These are phyloP conservation scores for Tylopilus felleus DNA, from an alignment of 768 basidiomycete genomes.

Conservation along the genomic window DNA sequence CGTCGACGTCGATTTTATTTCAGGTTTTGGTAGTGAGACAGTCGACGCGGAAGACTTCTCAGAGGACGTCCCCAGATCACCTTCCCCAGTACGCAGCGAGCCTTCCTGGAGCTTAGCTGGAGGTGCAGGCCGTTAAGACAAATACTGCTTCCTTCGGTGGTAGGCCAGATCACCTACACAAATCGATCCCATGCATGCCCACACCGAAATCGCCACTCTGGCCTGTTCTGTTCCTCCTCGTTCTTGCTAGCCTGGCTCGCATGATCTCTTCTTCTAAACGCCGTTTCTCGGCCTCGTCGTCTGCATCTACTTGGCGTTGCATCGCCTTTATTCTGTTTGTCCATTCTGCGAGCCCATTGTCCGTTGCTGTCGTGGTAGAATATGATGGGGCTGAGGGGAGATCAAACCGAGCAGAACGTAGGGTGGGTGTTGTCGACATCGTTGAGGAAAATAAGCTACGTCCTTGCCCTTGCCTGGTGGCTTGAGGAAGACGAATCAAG, in stretches of 20 bases:
- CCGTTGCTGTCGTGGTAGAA: slow-evolving; percentile 35
- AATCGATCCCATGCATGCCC: slow-evolving; percentile 34
- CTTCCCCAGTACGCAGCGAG: slow-evolving; percentile 3
- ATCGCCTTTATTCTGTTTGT: slow-evolving; percentile 74
- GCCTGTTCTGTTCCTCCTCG: slow-evolving; percentile 35
- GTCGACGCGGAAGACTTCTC: slow-evolving; percentile 6
- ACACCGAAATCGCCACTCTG: slow-evolving; percentile 38
- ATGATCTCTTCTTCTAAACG: slow-evolving; percentile 58
- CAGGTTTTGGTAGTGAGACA: slow-evolving; percentile 10
- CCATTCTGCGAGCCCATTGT: slow-evolving; percentile 76
- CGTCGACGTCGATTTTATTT: slow-evolving; percentile 8
- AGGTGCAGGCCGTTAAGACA: slow-evolving; percentile 1
- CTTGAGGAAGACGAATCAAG: neutral
- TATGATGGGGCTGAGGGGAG: slow-evolving; percentile 32
- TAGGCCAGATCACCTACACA: slow-evolving; percentile 27
- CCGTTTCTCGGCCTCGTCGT: slow-evolving; percentile 74
- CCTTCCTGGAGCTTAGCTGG: slow-evolving; percentile 25
- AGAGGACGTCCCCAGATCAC: slow-evolving; percentile 8
- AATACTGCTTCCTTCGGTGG: neutral
- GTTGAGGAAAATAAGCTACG: neutral
- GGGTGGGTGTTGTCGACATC: slow-evolving; percentile 31
- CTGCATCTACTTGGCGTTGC: slow-evolving; percentile 77
- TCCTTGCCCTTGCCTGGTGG: neutral
- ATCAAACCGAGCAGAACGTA: slow-evolving; percentile 34
- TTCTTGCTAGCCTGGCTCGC: slow-evolving; percentile 45